Conservation (phyloP, 805 yeast genomes). For the Candida argentea region DNA sequence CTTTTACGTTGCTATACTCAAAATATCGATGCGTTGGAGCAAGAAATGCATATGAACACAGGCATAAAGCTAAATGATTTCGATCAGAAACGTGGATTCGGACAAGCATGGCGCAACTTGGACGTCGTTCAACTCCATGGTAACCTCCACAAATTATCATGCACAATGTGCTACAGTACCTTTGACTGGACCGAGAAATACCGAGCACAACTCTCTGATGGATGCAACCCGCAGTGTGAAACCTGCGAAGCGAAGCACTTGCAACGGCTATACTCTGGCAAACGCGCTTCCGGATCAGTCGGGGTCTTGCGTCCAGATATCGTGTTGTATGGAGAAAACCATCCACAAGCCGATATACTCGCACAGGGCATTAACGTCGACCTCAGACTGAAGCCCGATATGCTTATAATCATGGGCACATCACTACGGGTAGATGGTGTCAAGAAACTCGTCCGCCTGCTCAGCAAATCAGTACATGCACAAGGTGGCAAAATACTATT, state of each 20-base stretch:
- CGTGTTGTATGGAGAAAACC: slow-evolving; percentile 89
- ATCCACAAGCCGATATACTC: slow-evolving; percentile 75
- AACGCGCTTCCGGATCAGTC: slow-evolving; percentile 56
- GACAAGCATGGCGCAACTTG: slow-evolving; percentile 45
- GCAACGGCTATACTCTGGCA: slow-evolving; percentile 56
- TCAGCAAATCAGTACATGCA: slow-evolving; percentile 66
- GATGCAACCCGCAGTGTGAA: slow-evolving; percentile 71
- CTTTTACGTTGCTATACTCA: slow-evolving; percentile 86
- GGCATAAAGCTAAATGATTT: slow-evolving; percentile 36
- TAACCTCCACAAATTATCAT: slow-evolving; percentile 62
- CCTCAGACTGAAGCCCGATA: slow-evolving; percentile 57
- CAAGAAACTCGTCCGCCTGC: slow-evolving; percentile 57
- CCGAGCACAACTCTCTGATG: slow-evolving; percentile 40
- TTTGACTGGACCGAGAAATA: slow-evolving; percentile 54
- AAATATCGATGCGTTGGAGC: slow-evolving; percentile 85
- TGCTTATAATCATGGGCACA: slow-evolving; percentile 85
- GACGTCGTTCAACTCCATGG: slow-evolving; percentile 92
- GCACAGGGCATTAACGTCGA: slow-evolving; percentile 64
- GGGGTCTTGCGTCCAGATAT: slow-evolving; percentile 84
- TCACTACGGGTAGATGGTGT: slow-evolving; percentile 89
- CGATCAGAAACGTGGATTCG: slow-evolving; percentile 15
- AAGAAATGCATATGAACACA: slow-evolving; percentile 48
- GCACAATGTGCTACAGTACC: slow-evolving; percentile 57
- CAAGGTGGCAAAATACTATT: slow-evolving; percentile 70
- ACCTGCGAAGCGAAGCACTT: slow-evolving; percentile 48